Evolutionary conservation across 805 yeast species (phyloP).

Genomic region (Isabelozyma rhagii): DNA sequence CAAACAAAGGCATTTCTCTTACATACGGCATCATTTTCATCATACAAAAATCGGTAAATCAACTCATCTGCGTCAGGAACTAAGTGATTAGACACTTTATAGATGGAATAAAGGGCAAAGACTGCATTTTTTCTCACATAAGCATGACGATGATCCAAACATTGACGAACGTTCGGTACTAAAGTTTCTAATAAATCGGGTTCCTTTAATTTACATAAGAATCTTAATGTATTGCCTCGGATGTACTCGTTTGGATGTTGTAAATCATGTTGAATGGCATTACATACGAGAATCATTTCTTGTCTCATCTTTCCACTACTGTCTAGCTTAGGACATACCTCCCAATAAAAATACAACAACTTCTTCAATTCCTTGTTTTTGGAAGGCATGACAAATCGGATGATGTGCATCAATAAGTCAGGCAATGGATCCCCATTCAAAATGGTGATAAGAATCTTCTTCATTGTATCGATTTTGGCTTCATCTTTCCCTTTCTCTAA

Average conservation of each 20-base stretch:
- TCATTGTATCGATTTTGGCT: constrained; percentile 86
- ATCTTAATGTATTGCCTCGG: constrained; percentile 92
- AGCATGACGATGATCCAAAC: constrained; percentile 95
- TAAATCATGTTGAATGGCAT: constrained; percentile 94
- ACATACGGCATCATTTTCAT: constrained; percentile 90
- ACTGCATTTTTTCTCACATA: constrained; percentile 97
- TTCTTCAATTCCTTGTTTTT: constrained; percentile 87
- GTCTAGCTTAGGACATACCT: constrained; percentile 90
- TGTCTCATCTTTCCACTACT: constrained; percentile 88
- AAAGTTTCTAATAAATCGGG: constrained; percentile 92
- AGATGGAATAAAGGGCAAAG: constrained; percentile 82
- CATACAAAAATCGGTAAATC: constrained; percentile 64
- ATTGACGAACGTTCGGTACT: constrained; percentile 86
- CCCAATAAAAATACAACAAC: constrained; percentile 94
- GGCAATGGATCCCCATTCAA: constrained; percentile 92
- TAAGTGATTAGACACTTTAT: constrained; percentile 77
- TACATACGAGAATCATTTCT: constrained; percentile 98
- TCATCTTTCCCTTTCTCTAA: constrained; percentile 90
- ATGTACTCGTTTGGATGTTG: constrained; percentile 98
- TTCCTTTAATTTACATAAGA: constrained; percentile 85
- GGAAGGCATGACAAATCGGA: constrained; percentile 96
- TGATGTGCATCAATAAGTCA: constrained; percentile 91
- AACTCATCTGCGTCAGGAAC: constrained; percentile 95
- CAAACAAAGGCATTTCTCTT: constrained; percentile 93
- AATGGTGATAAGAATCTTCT: constrained; percentile 77